Evolutionary conservation across 305 asterid species (phyloP), one percentile per base, ranked within the genome.

Genomic region (Coffea humblotiana): DNA sequence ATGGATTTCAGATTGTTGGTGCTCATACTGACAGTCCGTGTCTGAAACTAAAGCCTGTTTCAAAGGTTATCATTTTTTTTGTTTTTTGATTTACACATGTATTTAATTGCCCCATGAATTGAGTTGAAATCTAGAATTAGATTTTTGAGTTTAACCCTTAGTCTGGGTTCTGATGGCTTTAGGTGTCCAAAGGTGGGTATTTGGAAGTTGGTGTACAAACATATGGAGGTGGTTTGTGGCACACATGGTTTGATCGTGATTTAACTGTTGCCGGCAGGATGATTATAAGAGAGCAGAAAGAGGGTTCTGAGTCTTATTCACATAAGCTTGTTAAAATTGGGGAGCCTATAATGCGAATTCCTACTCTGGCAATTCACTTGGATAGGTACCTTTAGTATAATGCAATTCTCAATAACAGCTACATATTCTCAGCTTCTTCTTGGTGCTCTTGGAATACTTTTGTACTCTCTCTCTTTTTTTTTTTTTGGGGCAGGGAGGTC

Each of bases 21-120:
- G 99, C 98, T 84, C 99, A 94, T 84, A 96, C 99, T 8, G 98
- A 96, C 80, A 96, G 98, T 80, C 99, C 97, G 12, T 92, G 98
- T 83, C 80, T 96, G 72, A 96, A 94, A 81, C 77, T 96, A 61
- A 96, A 94, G 84, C 99, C 98, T 0, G 87, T 89, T 77, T 83
- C 97, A 32, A 94, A 94, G 97, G 99, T 94, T 76, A 74, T 78
- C 37, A 32, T 40, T 3, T 40, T 5, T 56, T 15, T 82, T 60
- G 0, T 77, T 49, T 37, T 3, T 70, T 49, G 9, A 9, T 2
- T 64, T 8, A 1, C 8, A n/a, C n/a, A 35, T 25, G 25, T 8
- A 8, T 70, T 5, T 40, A 40, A 3, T 40, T 40, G 43, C 4
- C 43, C 6, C 43, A 40, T 3, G 6, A 21, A 58, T 19, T 2